Conservation (phyloP, 106 monocot species). For the Phalaenopsis aphrodite region DNA sequence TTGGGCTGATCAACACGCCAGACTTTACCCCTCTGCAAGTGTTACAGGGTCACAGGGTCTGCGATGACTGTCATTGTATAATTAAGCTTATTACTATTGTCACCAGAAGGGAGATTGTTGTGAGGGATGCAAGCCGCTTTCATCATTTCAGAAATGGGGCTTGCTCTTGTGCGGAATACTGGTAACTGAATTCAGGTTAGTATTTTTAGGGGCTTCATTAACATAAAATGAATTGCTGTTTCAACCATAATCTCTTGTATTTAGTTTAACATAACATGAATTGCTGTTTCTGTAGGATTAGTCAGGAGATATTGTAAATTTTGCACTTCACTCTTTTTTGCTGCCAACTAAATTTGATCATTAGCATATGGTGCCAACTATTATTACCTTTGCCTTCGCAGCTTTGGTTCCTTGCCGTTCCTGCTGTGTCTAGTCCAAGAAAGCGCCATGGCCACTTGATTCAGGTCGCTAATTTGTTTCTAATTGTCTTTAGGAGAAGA, state of each 20-base stretch:
- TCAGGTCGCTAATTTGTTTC: too few relatives aligned
- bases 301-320: not conserved
- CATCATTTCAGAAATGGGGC: constrained; percentile 77
- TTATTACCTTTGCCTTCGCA: too few relatives aligned
- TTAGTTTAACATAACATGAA: constrained; percentile 2
- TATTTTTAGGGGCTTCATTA: not conserved
- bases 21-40: constrained; percentile 47
- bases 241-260: not conserved
- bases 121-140: constrained; percentile 79
- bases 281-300: not conserved
- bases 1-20: constrained; percentile 69
- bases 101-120: constrained; percentile 61
- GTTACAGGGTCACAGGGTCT: constrained; percentile 65
- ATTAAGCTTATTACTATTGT: constrained; percentile 53
- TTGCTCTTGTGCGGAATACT: constrained; percentile 64
- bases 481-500: too few relatives aligned
- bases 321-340: too few relatives aligned
- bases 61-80: constrained; percentile 56
- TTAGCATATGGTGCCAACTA: too few relatives aligned
- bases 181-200: constrained; percentile 9
- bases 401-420: too few relatives aligned
- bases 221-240: not conserved
- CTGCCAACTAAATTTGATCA: too few relatives aligned
- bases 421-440: too few relatives aligned
- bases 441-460: too few relatives aligned